Conservation (phyloP, 768 basidiomycete species). For the Cyclocybe cylindracea region DNA sequence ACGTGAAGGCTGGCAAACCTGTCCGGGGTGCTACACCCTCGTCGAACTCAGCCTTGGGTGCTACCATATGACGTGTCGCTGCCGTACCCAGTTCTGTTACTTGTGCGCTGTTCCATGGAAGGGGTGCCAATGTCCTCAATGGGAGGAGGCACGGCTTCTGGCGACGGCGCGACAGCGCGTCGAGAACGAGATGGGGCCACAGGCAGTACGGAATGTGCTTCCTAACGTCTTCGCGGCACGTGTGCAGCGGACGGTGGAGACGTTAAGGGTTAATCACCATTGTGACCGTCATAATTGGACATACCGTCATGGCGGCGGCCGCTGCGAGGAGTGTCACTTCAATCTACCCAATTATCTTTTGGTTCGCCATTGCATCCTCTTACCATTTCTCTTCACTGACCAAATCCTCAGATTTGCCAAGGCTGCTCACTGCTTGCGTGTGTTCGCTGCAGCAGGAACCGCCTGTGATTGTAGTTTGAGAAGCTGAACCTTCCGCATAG, state of each 20-base stretch:
- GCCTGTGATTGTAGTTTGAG: slow-evolving; percentile 20
- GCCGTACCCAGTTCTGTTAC: slow-evolving; percentile 63
- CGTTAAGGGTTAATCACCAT: slow-evolving; percentile 54
- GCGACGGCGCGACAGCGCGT: slow-evolving; percentile 47
- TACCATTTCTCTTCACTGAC: not conserved
- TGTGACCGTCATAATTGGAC: slow-evolving; percentile 50
- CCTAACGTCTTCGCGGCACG: slow-evolving; percentile 30
- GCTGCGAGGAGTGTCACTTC: slow-evolving; percentile 47
- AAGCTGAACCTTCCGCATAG: too few relatives aligned
- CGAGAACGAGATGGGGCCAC: slow-evolving; percentile 33
- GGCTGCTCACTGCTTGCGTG: slow-evolving; percentile 37
- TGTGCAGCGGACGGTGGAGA: slow-evolving; percentile 31
- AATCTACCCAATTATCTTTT: slow-evolving; percentile 45
- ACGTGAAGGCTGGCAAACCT: slow-evolving; percentile 58
- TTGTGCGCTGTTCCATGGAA: slow-evolving; percentile 65
- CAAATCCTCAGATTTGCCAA: slow-evolving; percentile 30
- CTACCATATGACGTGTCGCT: slow-evolving; percentile 67
- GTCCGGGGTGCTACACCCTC: slow-evolving; percentile 56
- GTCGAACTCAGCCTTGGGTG: slow-evolving; percentile 61
- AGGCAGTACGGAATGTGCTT: slow-evolving; percentile 21
- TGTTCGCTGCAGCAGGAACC: slow-evolving; percentile 39
- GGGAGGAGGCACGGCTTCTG: slow-evolving; percentile 54
- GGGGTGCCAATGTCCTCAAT: slow-evolving; percentile 58
- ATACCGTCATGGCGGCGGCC: slow-evolving; percentile 40
- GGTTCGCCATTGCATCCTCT: slow-evolving; percentile 26